Evolutionary conservation across 2,329 filamentous ascomycete species (phyloP).

Genomic region (Penicillium brevicompactum): DNA sequence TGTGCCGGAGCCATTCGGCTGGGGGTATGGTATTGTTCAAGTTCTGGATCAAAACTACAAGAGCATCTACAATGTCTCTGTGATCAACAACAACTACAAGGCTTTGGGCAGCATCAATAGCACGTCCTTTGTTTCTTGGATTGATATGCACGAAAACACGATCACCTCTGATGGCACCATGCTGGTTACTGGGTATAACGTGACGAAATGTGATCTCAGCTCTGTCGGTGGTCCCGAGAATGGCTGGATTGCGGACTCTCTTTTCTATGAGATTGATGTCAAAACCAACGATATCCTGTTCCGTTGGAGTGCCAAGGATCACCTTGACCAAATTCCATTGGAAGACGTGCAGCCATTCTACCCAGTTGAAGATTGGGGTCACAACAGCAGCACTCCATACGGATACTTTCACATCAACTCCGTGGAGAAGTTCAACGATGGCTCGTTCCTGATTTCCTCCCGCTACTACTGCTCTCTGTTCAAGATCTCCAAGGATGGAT

Average conservation of each 20-base stretch:
- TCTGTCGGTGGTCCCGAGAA: constrained; percentile 29
- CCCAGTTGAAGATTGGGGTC: constrained; percentile 11
- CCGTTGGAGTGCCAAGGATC: constrained; percentile 33
- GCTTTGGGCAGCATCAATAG: constrained; percentile 21
- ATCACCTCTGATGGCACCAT: constrained; percentile 30
- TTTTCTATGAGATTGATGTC: constrained; percentile 33
- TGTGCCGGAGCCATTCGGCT: constrained; percentile 21
- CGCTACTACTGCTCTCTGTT: constrained; percentile 1
- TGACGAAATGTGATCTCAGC: constrained; percentile 28
- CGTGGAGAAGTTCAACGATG: constrained; percentile 15
- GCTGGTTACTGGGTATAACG: constrained; percentile 30
- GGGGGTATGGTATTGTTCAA: constrained; percentile 25
- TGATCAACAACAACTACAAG: constrained; percentile 18
- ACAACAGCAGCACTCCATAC: constrained; percentile 19
- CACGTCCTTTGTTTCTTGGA: constrained; percentile 20
- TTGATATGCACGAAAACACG: constrained; percentile 32
- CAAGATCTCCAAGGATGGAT: constrained; percentile 11
- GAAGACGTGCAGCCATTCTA: constrained; percentile 13
- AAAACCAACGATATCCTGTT: constrained; percentile 30
- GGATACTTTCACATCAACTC: constrained; percentile 29
- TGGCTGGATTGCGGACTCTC: constrained; percentile 32
- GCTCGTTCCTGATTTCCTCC: constrained; percentile 1
- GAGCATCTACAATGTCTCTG: constrained; percentile 28
- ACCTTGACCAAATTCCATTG: constrained; percentile 23
- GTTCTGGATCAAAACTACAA: constrained; percentile 27